phyloP scores from a whole-genome alignment of 306 rosid genomes.

The Purshia tridentata region DNA sequence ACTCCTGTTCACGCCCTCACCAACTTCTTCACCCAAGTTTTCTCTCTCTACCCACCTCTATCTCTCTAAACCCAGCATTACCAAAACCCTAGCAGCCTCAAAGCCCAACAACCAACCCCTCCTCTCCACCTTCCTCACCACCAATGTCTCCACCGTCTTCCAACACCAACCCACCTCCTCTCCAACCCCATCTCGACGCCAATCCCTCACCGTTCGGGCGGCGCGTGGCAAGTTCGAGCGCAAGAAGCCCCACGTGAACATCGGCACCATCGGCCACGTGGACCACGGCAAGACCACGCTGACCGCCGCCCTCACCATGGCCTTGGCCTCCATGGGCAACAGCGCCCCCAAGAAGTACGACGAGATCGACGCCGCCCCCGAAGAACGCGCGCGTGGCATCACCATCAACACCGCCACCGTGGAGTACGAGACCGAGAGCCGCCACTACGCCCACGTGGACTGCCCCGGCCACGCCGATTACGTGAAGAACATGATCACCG shows the following conservation, averaged over 20 bases:
- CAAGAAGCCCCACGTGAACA: constrained; percentile 39
- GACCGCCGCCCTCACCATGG: constrained; percentile 42
- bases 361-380: constrained; percentile 37
- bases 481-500: constrained; percentile 52
- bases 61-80: constrained; percentile 5
- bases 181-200: neutral
- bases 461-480: constrained; percentile 52
- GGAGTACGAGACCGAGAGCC: constrained; percentile 32
- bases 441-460: constrained; percentile 43
- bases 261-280: constrained; percentile 41
- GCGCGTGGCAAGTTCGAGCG: constrained; percentile 38
- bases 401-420: constrained; percentile 39
- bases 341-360: constrained; percentile 40
- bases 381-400: constrained; percentile 40
- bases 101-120: neutral
- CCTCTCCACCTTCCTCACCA: neutral
- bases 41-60: constrained; percentile 9
- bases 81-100: constrained; percentile 10
- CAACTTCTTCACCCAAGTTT: neutral
- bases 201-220: constrained; percentile 25
- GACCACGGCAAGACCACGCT: constrained; percentile 41
- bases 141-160: neutral
- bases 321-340: constrained; percentile 35
- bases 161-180: neutral
- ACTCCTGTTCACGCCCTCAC: constrained; percentile 4